phyloP scores from a whole-genome alignment of 2,329 filamentous ascomycete genomes.

The Pseudopithomyces chartarum region DNA sequence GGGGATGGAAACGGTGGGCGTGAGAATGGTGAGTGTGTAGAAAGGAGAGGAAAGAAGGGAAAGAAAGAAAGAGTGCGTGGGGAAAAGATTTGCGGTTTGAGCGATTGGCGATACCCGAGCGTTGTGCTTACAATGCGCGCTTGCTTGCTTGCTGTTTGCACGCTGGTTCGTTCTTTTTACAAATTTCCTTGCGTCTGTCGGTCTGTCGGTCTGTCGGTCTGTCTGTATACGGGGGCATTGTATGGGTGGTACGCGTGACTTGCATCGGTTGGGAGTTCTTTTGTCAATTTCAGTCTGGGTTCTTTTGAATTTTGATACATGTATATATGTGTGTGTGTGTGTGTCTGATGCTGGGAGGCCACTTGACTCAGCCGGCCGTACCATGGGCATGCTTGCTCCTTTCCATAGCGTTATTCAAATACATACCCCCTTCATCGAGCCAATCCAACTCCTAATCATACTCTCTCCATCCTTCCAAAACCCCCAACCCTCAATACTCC shows the following conservation, averaged over 20 bases:
- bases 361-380: too few relatives aligned
- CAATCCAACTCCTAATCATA: too few relatives aligned
- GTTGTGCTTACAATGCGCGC: background rate
- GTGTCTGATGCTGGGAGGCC: too few relatives aligned
- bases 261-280: background rate
- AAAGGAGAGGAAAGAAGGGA: background rate
- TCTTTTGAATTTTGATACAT: background rate
- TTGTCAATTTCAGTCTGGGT: background rate
- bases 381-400: too few relatives aligned
- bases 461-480: background rate
- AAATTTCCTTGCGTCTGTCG: background rate
- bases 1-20: background rate
- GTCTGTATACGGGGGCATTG: background rate
- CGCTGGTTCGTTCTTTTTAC: background rate
- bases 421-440: too few relatives aligned
- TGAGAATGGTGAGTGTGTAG: background rate
- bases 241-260: background rate
- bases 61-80: background rate
- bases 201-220: background rate
- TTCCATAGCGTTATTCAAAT: too few relatives aligned
- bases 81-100: background rate
- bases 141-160: background rate
- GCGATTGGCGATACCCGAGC: slow-evolving; percentile 1
- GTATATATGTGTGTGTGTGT: too few relatives aligned
- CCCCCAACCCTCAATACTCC: background rate